phyloP scores from a whole-genome alignment of 2,329 filamentous ascomycete genomes.

The Penicillium griseofulvum region DNA sequence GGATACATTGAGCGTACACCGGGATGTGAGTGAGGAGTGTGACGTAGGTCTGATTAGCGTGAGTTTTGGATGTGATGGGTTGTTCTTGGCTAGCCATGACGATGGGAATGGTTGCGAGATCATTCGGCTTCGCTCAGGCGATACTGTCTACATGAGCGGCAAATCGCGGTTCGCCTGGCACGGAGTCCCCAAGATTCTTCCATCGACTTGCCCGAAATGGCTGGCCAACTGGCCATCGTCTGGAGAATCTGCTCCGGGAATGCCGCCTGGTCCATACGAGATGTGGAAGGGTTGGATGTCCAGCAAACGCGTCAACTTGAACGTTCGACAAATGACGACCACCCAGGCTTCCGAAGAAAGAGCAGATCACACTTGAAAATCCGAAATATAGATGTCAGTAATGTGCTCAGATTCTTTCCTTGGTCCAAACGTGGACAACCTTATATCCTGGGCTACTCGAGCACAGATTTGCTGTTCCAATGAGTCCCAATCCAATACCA shows the following conservation, averaged over 20 bases:
- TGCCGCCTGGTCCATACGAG: conserved; percentile 48
- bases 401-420: not conserved
- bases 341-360: conserved; percentile 19
- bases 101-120: conserved; percentile 43
- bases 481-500: not conserved
- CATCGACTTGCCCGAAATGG: conserved; percentile 72
- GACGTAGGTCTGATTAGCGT: conserved; percentile 77
- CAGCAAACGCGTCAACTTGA: conserved; percentile 84
- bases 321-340: conserved; percentile 82
- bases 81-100: conserved; percentile 79
- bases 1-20: conserved; percentile 87
- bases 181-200: conserved; percentile 82
- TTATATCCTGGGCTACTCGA: no score
- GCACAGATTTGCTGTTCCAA: not conserved
- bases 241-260: conserved; percentile 39
- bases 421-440: not conserved
- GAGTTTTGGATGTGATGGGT: conserved; percentile 82
- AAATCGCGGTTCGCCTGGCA: conserved; percentile 89
- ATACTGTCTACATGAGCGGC: conserved; percentile 85
- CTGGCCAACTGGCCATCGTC: conserved; percentile 69
- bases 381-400: not conserved
- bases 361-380: not conserved
- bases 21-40: conserved; percentile 86
- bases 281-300: conserved; percentile 85
- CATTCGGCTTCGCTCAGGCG: conserved; percentile 74